These are phyloP conservation scores for Herpetomonas samuelpessoai DNA, from an alignment of 208 protist genomes.

Conservation along the genomic window DNA sequence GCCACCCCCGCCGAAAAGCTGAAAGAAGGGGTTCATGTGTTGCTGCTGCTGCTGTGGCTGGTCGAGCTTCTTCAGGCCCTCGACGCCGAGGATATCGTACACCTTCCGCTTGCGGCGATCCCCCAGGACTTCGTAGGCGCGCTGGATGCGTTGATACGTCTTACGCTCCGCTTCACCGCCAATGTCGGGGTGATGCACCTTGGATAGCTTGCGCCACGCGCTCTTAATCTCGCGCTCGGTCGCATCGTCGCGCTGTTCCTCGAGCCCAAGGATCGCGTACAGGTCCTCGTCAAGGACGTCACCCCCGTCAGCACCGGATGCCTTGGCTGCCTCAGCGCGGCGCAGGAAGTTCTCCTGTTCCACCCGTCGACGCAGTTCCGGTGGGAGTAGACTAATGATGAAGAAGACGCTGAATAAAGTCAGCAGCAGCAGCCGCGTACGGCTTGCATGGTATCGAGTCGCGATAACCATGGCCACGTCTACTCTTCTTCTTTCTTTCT, in stretches of 20 bases:
- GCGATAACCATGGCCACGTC: too few species aligned
- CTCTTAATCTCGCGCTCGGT: constrained; percentile 84
- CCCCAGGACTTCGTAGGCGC: constrained; percentile 90
- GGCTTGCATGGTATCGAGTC: neutral
- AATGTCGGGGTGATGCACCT: constrained; percentile 85
- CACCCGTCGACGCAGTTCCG: neutral
- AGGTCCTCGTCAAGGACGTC: constrained; percentile 67
- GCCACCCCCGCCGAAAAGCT: constrained; percentile 45
- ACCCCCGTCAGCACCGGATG: neutral
- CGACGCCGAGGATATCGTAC: constrained; percentile 91
- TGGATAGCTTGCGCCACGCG: constrained; percentile 67
- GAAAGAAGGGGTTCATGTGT: constrained; percentile 36
- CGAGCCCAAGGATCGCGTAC: constrained; percentile 69
- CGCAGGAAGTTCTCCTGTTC: neutral
- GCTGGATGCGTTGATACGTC: constrained; percentile 74
- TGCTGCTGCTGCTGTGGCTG: constrained; percentile 15
- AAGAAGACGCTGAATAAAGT: neutral
- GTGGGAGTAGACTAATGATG: neutral
- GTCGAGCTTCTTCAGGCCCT: constrained; percentile 79
- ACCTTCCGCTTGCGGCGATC: constrained; percentile 89
- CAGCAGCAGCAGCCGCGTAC: neutral
- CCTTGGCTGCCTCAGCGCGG: neutral
- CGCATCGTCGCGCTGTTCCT: constrained; percentile 44
- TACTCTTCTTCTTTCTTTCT: too few species aligned
- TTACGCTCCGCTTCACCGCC: constrained; percentile 44